Base-by-base conservation (phyloP, 2,329 filamentous ascomycete genomes). In the Aciculosporium take region DNA sequence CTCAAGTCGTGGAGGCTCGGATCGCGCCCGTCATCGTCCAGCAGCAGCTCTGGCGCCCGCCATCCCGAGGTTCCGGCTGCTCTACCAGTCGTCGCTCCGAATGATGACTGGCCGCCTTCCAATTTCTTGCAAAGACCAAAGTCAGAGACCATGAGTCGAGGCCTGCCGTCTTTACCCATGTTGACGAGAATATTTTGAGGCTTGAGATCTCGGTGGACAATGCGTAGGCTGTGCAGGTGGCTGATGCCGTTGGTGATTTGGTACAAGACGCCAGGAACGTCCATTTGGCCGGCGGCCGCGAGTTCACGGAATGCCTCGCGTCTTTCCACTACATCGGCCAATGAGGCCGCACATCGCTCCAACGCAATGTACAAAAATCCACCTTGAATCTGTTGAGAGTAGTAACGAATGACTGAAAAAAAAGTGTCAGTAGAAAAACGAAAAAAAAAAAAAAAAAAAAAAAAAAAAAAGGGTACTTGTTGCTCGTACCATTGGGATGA, bases 111-210 rank as follows among this genome's bases (percentile, higher is more conserved):
- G 6, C 88, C 87, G 41, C 86, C 86, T 48, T 95, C 91, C 13
- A 98, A 67, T 55, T 95, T 96, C 69, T 96, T 98, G 60, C 91
- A 96, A 1, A 98, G 74, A 5, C 91, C 91, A 62, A 98, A 98
- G 59, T 98, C 91, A 0, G 91, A 96, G 28, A 98, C 94, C 4
- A 98, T 75, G 29, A 98, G 71, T n/a, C 89, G 81, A 20, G 87
- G 80, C 28, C 71, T 75, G 32, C 76, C 75, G 45, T 78, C 72
- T 51, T 81, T 78, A 49, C 72, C 78, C 65, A 81, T 79, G 27
- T 78, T 75, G 45, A 96, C 87, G 1, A 98, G 70, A 39, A 98
- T 96, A 52, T 98, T 98, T 54, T 98, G 91, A 1, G 91, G 91
- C 59, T 98, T 98, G 53, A 98, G 74, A 56, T 98, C 91, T 40